These are phyloP conservation scores for Fusarium agapanthi DNA, from an alignment of 2,329 filamentous ascomycete genomes.

Conservation along the genomic window DNA sequence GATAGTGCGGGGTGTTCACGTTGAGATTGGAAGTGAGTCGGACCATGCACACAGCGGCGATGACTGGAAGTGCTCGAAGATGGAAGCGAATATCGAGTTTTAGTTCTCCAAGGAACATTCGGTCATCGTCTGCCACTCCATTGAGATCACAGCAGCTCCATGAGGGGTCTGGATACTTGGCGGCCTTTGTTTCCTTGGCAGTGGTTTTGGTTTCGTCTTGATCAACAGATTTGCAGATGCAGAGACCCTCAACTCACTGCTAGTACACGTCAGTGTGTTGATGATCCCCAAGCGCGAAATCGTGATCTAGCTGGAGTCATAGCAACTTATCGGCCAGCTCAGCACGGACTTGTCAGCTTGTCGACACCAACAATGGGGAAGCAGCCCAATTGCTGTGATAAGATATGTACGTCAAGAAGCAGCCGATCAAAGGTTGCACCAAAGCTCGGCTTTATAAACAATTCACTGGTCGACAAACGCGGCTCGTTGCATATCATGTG, in stretches of 20 bases:
- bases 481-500: conserved; percentile 1
- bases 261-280: background rate
- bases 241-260: background rate
- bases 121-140: background rate
- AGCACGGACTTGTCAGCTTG: conserved; percentile 2
- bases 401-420: conserved; percentile 6
- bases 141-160: background rate
- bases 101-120: conserved; percentile 10
- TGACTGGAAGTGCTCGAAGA: conserved; percentile 1
- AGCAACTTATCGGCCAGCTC: background rate
- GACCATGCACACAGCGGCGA: background rate
- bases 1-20: background rate
- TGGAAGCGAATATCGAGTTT: conserved; percentile 2
- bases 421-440: background rate
- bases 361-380: background rate
- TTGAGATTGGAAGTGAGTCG: background rate
- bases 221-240: background rate
- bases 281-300: background rate
- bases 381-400: background rate
- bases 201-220: background rate
- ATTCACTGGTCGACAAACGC: background rate
- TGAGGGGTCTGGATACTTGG: background rate
- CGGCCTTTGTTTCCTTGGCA: background rate
- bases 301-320: background rate
- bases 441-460: conserved; percentile 2